Base-by-base conservation (phyloP, 2,329 filamentous ascomycete species). In the Scedosporium aurantiacum region DNA sequence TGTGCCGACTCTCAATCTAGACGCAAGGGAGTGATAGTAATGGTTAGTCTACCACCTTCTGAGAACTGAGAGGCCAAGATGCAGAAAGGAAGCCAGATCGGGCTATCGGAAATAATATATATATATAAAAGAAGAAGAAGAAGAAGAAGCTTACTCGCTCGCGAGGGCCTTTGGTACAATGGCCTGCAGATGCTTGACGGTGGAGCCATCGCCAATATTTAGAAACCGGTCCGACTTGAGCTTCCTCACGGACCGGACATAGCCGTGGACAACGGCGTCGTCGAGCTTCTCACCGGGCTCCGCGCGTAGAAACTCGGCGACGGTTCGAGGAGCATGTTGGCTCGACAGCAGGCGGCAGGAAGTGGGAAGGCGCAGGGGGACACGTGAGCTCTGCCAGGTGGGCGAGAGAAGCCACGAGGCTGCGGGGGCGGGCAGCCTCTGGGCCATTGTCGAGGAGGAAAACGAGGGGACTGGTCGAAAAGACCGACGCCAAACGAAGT, bases 221-320 rank as follows among this genome's bases (percentile, higher is more conserved):
- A 92, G 87, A 75, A 99, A 97, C 4, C 88, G 86, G 63, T 88
- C 80, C 23, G 82, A 82, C 72, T 97, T 96, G 78, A 95, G 91
- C 72, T 90, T 89, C 64, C 93, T 83, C 63, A 96, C 86, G 3
- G 90, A 93, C 65, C 90, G 84, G 61, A 97, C 81, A 76, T 88
- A 93, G 64, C 92, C 93, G 70, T 88, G 82, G 67, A 96, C 78
- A 62, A 80, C 79, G 57, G 88, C 78, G 67, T 79, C 72, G n/a
- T 73, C 66, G 47, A 77, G 73, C 55, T 75, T 69, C 40, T 75
- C 71, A 18, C 71, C 66, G 1, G 82, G 79, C 47, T 74, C 75
- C 73, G 77, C 80, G 37, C 78, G 76, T 59, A 88, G 78, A 10
- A 89, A 74, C 60, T 78, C 76, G n/a, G 83, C 80, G 50, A 86